phyloP scores from a whole-genome alignment of 495 filamentous ascomycete genomes.

The Daldinia vernicosa region DNA sequence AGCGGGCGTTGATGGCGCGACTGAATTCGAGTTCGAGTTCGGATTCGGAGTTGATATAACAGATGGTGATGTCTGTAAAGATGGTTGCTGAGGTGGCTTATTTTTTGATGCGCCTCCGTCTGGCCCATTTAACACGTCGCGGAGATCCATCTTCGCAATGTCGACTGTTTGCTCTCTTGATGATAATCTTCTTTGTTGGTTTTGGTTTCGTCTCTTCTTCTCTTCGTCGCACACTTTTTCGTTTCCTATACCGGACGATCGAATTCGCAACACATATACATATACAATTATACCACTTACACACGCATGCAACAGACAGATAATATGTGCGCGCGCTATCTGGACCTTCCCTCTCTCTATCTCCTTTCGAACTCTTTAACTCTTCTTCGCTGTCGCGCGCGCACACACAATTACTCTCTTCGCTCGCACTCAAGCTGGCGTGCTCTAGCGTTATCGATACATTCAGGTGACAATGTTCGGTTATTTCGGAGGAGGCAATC shows the following conservation, averaged over 20 bases:
- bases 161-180: conserved; percentile 38
- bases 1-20: conserved; percentile 59
- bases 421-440: conserved; percentile 17
- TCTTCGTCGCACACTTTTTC: conserved; percentile 20
- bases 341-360: neutral
- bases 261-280: conserved; percentile 23
- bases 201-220: conserved; percentile 18
- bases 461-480: conserved; percentile 13
- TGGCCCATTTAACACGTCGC: conserved; percentile 62
- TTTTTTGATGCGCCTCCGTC: conserved; percentile 50
- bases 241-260: conserved; percentile 1
- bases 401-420: conserved; percentile 36
- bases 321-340: conserved; percentile 14
- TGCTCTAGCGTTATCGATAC: conserved; percentile 32
- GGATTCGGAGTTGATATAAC: conserved; percentile 37
- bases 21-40: conserved; percentile 34
- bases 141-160: conserved; percentile 62
- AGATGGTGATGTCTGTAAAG: conserved; percentile 39
- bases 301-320: conserved; percentile 6
- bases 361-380: neutral
- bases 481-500: conserved; percentile 6
- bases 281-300: conserved; percentile 10
- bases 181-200: conserved; percentile 16
- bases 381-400: conserved; percentile 26
- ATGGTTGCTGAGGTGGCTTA: conserved; percentile 30